Conservation (phyloP, 1,284 basidiomycete genomes). For the Fereydounia khargensis region DNA sequence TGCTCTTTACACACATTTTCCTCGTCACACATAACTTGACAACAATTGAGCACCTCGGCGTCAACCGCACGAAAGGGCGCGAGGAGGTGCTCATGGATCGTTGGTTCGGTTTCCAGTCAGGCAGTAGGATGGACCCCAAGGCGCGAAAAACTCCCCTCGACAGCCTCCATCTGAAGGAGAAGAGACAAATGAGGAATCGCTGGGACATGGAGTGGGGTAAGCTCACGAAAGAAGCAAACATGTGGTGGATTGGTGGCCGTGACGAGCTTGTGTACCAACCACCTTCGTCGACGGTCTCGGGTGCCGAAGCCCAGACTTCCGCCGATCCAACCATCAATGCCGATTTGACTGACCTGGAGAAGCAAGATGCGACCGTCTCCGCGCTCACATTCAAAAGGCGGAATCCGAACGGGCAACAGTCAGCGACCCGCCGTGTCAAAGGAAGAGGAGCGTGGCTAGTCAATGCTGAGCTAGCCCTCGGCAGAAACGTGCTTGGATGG, state of each 20-base stretch:
- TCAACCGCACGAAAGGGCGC: slow-evolving; percentile 65
- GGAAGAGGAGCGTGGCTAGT: slow-evolving; percentile 6
- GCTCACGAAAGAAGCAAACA: slow-evolving; percentile 70
- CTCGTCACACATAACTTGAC: slow-evolving; percentile 70
- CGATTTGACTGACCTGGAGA: neutral
- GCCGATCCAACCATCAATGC: neutral
- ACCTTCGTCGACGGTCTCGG: neutral
- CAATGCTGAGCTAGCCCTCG: slow-evolving; percentile 14
- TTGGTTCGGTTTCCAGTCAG: slow-evolving; percentile 22
- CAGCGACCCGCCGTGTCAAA: neutral
- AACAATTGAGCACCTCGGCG: slow-evolving; percentile 72
- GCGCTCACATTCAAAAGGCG: neutral
- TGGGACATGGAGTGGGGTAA: slow-evolving; percentile 79
- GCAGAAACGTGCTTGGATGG: slow-evolving; percentile 2
- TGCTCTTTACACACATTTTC: slow-evolving; percentile 66
- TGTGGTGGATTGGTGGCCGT: slow-evolving; percentile 72
- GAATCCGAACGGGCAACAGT: neutral
- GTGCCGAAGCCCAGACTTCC: neutral
- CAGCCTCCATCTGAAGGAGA: slow-evolving; percentile 11
- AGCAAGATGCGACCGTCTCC: neutral
- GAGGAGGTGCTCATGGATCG: slow-evolving; percentile 63
- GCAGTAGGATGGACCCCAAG: neutral
- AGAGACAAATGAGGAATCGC: slow-evolving; percentile 39
- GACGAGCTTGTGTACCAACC: slow-evolving; percentile 3
- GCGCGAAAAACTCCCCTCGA: slow-evolving; percentile 41